These are phyloP conservation scores for Lactarius evosmus DNA, from an alignment of 768 basidiomycete species.

Conservation along the genomic window DNA sequence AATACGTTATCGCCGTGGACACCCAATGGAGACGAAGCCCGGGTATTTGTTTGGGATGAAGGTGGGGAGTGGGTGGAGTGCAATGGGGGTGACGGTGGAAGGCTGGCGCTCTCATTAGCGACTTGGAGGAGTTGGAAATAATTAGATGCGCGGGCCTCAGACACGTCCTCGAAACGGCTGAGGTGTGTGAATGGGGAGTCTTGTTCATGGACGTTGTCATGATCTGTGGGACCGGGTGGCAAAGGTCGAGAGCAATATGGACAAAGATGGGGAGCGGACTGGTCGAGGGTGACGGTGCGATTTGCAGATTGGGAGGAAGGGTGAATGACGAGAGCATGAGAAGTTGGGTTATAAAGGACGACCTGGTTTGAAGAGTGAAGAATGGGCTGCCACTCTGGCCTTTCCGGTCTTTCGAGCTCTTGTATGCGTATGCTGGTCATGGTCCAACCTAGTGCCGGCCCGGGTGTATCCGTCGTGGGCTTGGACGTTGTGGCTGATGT, in stretches of 20 bases:
- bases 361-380: constrained; percentile 82
- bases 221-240: constrained; percentile 35
- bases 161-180: constrained; percentile 25
- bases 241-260: constrained; percentile 73
- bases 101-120: constrained; percentile 60
- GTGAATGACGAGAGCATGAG: constrained; percentile 74
- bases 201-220: constrained; percentile 36
- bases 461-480: background rate
- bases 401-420: background rate
- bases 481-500: background rate
- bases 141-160: constrained; percentile 56
- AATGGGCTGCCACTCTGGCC: constrained; percentile 63
- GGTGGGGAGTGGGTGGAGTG: background rate
- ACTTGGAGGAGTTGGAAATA: constrained; percentile 78
- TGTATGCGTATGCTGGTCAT: no score
- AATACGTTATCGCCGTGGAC: constrained; percentile 39
- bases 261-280: constrained; percentile 40
- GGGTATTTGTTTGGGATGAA: constrained; percentile 35
- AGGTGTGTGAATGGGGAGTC: constrained; percentile 24
- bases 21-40: constrained; percentile 17
- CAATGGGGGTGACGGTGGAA: constrained; percentile 49
- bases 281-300: constrained; percentile 1
- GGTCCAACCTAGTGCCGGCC: background rate
- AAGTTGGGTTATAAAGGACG: constrained; percentile 82
- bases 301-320: constrained; percentile 23